Percentiles rank a stretch among this genome's conserved stretches.
These are phyloP conservation scores for Aspergillus versicolor DNA, from an alignment of 2,329 filamentous ascomycete genomes.

Conservation along the genomic window DNA sequence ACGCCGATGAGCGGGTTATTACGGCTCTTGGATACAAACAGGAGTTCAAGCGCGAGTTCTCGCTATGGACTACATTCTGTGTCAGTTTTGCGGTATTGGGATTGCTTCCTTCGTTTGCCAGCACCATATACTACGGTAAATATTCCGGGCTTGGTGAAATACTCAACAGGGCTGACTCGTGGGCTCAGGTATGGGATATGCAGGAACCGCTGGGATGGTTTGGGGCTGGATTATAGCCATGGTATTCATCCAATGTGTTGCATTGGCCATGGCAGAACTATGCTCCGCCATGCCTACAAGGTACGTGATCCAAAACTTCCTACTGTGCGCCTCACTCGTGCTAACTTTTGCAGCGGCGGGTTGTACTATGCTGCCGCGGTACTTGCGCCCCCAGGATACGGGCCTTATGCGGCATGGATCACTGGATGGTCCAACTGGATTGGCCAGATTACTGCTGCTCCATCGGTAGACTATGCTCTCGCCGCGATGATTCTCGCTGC, in stretches of 20 bases:
- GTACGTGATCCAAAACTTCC: conserved; percentile 21
- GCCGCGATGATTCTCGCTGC: conserved; percentile 71
- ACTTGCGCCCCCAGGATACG: conserved; percentile 64
- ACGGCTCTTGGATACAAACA: conserved; percentile 54
- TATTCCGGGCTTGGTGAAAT: neutral
- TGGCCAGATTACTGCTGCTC: conserved; percentile 64
- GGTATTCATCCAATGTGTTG: conserved; percentile 69
- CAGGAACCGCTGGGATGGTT: conserved; percentile 63
- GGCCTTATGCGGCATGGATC: conserved; percentile 66
- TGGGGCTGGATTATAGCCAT: conserved; percentile 76
- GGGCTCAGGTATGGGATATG: conserved; percentile 50
- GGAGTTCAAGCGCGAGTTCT: conserved; percentile 70
- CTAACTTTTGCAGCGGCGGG: conserved; percentile 51
- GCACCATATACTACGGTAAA: conserved; percentile 69
- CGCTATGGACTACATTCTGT: conserved; percentile 71
- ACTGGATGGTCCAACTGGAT: conserved; percentile 72
- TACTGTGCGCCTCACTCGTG: neutral
- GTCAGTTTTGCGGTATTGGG: conserved; percentile 73
- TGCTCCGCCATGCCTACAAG: conserved; percentile 72
- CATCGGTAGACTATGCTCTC: conserved; percentile 65
- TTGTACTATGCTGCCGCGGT: conserved; percentile 74
- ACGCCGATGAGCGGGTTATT: conserved; percentile 44
- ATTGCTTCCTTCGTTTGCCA: conserved; percentile 68
- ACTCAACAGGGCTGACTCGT: conserved; percentile 6
- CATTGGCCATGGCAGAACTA: conserved; percentile 68